Conservation (phyloP, 257 asterid species). For the Echium plantagineum region DNA sequence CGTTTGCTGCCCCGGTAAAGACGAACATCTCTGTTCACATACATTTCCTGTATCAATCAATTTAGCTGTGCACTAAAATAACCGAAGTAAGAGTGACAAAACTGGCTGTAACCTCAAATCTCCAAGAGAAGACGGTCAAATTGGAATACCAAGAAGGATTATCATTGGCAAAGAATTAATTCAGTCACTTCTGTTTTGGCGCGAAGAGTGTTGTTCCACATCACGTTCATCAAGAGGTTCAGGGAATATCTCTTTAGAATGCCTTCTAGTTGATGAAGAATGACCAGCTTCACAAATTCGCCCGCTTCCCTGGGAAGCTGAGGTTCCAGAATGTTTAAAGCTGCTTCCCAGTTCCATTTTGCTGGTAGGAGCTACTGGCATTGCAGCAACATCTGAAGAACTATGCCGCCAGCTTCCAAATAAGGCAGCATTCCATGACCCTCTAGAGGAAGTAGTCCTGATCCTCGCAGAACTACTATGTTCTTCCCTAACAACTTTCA, state of each 20-base stretch:
- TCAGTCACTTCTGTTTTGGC: constrained; percentile 20
- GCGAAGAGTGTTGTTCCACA: constrained; percentile 31
- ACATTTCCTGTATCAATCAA: constrained; percentile 5
- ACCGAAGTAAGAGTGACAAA: constrained; percentile 14
- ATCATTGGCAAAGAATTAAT: constrained; percentile 42
- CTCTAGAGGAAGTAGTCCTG: constrained; percentile 31
- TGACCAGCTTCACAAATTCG: constrained; percentile 24
- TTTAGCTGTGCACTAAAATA: constrained; percentile 15
- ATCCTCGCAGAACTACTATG: constrained; percentile 35
- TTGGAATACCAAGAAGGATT: constrained; percentile 12
- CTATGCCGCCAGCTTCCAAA: constrained; percentile 49
- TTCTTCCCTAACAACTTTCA: constrained; percentile 56
- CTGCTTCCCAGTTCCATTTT: constrained; percentile 32
- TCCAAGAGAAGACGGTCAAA: constrained; percentile 19
- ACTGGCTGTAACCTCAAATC: constrained; percentile 15
- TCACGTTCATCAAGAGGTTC: constrained; percentile 50
- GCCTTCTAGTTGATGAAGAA: constrained; percentile 44
- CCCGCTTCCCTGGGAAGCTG: constrained; percentile 51
- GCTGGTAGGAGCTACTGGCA: constrained; percentile 16
- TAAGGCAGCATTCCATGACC: constrained; percentile 44
- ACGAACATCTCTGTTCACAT: neutral
- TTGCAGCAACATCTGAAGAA: constrained; percentile 38
- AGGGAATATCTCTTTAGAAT: constrained; percentile 72
- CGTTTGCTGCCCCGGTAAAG: neutral
- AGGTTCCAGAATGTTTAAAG: constrained; percentile 32